Conservation (phyloP, 768 basidiomycete species). For the Tylopilus felleus region DNA sequence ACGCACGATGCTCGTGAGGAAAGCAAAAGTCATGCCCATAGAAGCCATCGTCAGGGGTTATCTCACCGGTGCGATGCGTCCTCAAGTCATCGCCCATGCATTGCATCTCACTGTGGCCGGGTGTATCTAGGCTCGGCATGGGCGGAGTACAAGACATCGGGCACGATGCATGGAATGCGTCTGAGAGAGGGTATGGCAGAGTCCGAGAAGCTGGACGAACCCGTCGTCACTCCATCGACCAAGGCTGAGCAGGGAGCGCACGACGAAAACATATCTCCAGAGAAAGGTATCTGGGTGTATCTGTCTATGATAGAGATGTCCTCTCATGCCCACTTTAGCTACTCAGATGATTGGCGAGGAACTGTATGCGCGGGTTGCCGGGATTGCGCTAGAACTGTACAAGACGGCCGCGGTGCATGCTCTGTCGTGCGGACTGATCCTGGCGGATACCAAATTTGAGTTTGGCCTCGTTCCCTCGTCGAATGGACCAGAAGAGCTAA, state of each 20-base stretch:
- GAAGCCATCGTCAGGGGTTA: slow-evolving; percentile 98
- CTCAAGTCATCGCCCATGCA: neutral
- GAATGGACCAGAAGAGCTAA: slow-evolving; percentile 47
- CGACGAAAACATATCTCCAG: slow-evolving; percentile 93
- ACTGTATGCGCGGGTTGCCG: slow-evolving; percentile 59
- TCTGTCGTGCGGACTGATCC: slow-evolving; percentile 73
- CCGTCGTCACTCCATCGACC: slow-evolving; percentile 94
- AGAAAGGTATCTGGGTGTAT: slow-evolving; percentile 49
- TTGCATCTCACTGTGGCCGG: slow-evolving; percentile 7
- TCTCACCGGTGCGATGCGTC: slow-evolving; percentile 68
- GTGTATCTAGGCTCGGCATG: slow-evolving; percentile 87
- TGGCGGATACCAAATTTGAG: slow-evolving; percentile 99
- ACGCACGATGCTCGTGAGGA: slow-evolving; percentile 86
- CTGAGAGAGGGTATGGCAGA: slow-evolving; percentile 78
- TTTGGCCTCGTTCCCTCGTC: slow-evolving; percentile 72
- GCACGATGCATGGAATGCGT: slow-evolving; percentile 84
- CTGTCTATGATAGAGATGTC: neutral
- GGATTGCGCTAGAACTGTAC: slow-evolving; percentile 63
- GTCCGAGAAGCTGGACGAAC: slow-evolving; percentile 74
- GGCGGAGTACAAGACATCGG: slow-evolving; percentile 84
- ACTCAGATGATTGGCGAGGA: slow-evolving; percentile 62
- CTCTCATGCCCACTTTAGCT: slow-evolving; percentile 40
- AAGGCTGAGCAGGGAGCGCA: slow-evolving; percentile 93
- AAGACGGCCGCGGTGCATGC: slow-evolving; percentile 73
- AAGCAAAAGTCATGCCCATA: slow-evolving; percentile 83